Conservation (phyloP, 192 early-diverging fungal species). For the Coemansia sp. region DNA sequence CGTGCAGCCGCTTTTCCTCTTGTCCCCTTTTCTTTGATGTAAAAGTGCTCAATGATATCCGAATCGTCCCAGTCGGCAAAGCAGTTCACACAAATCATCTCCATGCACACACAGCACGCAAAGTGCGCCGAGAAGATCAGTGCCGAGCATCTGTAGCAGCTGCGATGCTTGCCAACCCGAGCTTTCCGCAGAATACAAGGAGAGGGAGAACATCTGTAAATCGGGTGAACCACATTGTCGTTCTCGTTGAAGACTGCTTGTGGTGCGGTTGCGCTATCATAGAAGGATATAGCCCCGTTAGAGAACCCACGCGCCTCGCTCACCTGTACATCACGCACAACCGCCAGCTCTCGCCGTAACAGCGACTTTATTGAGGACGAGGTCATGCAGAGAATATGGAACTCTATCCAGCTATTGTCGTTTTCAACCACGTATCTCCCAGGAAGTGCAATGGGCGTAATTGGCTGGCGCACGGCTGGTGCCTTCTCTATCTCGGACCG, state of each 20-base stretch:
- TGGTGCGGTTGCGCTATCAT: neutral
- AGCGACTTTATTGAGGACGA: slow-evolving; percentile 36
- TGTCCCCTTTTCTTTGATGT: slow-evolving; percentile 10
- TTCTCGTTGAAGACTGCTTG: slow-evolving; percentile 15
- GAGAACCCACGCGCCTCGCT: slow-evolving; percentile 4
- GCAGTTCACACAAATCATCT: slow-evolving; percentile 24
- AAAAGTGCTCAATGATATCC: slow-evolving; percentile 10
- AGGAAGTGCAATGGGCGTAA: slow-evolving; percentile 33
- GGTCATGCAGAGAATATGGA: slow-evolving; percentile 37
- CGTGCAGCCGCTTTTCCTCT: neutral
- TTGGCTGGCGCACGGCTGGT: slow-evolving; percentile 21
- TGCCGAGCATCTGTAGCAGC: slow-evolving; percentile 27
- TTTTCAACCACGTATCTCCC: slow-evolving; percentile 12
- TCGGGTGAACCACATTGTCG: slow-evolving; percentile 21
- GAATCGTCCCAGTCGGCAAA: slow-evolving; percentile 37
- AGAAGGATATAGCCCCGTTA: slow-evolving; percentile 17
- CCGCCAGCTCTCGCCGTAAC: slow-evolving; percentile 32
- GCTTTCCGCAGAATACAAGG: slow-evolving; percentile 41
- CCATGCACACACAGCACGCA: slow-evolving; percentile 41
- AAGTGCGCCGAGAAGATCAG: slow-evolving; percentile 44
- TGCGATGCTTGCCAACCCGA: slow-evolving; percentile 23
- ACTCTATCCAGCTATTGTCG: slow-evolving; percentile 34
- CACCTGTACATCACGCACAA: slow-evolving; percentile 31
- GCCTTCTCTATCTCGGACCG: slow-evolving; percentile 27
- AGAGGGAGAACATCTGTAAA: slow-evolving; percentile 26